phyloP scores from a whole-genome alignment of 2,329 filamentous ascomycete species.

The Aspergillus jensenii region DNA sequence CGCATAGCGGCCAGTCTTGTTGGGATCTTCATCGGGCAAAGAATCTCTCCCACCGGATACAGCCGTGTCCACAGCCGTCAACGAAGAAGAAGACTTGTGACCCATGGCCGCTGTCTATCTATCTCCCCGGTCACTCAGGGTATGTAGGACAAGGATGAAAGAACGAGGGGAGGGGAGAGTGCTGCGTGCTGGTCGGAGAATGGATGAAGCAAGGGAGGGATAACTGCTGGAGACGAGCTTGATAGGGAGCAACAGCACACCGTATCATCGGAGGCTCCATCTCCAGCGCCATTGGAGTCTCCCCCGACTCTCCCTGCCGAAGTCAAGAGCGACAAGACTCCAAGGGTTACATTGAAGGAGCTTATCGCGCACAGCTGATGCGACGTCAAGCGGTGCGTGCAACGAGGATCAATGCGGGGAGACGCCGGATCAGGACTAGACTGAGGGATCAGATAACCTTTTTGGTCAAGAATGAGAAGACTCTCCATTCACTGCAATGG shows the following conservation, averaged over 20 bases:
- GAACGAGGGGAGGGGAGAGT: not conserved
- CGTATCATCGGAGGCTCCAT: not conserved
- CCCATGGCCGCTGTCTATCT: not conserved
- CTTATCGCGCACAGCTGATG: slow-evolving; percentile 8
- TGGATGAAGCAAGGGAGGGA: slow-evolving; percentile 9
- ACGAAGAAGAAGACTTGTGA: not conserved
- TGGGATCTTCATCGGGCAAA: slow-evolving; percentile 13
- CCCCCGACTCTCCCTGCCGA: not conserved
- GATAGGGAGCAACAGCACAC: slow-evolving; percentile 4
- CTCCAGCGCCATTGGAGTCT: slow-evolving; percentile 1
- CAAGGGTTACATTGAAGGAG: slow-evolving; percentile 11
- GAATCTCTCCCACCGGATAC: slow-evolving; percentile 7
- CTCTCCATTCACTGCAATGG: no score
- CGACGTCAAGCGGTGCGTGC: not conserved
- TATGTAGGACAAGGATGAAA: not conserved
- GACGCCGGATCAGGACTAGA: not conserved
- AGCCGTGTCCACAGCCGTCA: slow-evolving; percentile 8
- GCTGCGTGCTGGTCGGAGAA: not conserved
- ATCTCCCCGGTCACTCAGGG: not conserved
- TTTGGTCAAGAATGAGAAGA: no score
- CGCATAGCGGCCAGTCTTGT: slow-evolving; percentile 11
- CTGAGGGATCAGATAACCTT: not conserved
- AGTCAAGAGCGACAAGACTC: slow-evolving; percentile 3
- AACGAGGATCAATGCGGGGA: not conserved
- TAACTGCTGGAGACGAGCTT: slow-evolving; percentile 2